Percentiles rank a stretch among this genome's conserved stretches.
Conservation (phyloP, 345 rosid species). For the Populus pruinosa region DNA sequence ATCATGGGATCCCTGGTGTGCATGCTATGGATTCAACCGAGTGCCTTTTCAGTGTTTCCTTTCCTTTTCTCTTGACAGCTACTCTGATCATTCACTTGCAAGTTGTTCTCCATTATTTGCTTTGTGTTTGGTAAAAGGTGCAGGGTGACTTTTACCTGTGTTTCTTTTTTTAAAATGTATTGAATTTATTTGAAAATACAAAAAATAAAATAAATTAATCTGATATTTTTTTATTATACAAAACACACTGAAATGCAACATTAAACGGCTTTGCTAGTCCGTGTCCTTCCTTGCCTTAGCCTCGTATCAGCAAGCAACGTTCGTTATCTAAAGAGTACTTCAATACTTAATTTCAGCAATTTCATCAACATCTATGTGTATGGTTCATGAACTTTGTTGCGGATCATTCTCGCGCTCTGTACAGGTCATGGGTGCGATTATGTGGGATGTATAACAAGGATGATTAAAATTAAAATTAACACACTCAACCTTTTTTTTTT, state of each 20-base stretch:
- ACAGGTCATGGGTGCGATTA: neutral
- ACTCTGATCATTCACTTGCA: neutral
- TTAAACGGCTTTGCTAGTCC: too few species aligned
- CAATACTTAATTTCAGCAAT: neutral
- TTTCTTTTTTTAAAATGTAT: too few species aligned
- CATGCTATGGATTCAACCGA: neutral
- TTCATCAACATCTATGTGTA: neutral
- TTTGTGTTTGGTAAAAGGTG: too few species aligned
- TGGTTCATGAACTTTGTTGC: neutral
- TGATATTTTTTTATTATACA: too few species aligned
- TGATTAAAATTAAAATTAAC: neutral
- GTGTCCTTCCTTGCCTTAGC: neutral
- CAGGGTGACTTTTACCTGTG: too few species aligned
- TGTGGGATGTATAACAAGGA: neutral
- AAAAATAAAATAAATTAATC: too few species aligned
- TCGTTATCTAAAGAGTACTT: neutral
- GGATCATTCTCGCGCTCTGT: neutral
- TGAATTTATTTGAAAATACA: too few species aligned
- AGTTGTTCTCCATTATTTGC: neutral
- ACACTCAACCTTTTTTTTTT: too few species aligned
- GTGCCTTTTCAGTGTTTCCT: neutral
- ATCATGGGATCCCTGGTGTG: neutral
- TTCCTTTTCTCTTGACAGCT: neutral
- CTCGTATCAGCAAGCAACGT: neutral
- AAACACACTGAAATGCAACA: too few species aligned